Evolutionary conservation across 257 asterid species (phyloP).

Genomic region (Coffea canephora): DNA sequence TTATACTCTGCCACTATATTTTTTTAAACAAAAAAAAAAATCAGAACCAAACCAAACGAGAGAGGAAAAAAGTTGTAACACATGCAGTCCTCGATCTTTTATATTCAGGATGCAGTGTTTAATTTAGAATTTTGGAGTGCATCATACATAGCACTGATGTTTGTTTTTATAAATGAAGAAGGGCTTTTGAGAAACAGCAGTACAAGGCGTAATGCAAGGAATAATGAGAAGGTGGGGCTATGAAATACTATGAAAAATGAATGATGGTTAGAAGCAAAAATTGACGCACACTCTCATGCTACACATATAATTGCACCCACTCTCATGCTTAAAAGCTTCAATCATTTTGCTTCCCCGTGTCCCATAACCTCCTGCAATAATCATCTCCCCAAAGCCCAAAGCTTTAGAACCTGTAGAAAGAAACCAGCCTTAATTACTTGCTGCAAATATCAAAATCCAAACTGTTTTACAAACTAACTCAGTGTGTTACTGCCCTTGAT

Average conservation of each 20-base stretch:
- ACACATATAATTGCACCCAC: not conserved
- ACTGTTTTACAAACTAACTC: not conserved
- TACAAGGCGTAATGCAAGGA: not conserved
- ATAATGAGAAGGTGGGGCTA: conserved; percentile 18
- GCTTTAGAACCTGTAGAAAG: too few relatives aligned
- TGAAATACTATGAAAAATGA: not conserved
- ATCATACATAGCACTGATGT: too few relatives aligned
- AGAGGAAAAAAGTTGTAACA: not conserved
- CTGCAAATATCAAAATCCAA: not conserved
- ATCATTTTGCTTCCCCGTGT: conserved; percentile 31
- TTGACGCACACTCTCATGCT: conserved; percentile 1
- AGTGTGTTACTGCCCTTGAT: too few relatives aligned
- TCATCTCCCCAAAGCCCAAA: conserved; percentile 10
- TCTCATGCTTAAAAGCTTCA: conserved; percentile 16
- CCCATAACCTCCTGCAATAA: not conserved
- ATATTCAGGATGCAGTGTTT: not conserved
- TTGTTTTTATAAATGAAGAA: too few relatives aligned
- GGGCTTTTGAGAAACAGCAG: too few relatives aligned
- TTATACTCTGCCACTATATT: too few relatives aligned
- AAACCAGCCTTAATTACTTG: not conserved
- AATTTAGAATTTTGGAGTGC: not conserved
- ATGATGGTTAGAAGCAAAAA: not conserved
- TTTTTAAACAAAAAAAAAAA: too few relatives aligned
- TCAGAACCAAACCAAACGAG: not conserved
- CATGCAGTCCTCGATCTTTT: not conserved